Conservation (phyloP, 495 filamentous ascomycete species). For the Alectoria sarmentosa region DNA sequence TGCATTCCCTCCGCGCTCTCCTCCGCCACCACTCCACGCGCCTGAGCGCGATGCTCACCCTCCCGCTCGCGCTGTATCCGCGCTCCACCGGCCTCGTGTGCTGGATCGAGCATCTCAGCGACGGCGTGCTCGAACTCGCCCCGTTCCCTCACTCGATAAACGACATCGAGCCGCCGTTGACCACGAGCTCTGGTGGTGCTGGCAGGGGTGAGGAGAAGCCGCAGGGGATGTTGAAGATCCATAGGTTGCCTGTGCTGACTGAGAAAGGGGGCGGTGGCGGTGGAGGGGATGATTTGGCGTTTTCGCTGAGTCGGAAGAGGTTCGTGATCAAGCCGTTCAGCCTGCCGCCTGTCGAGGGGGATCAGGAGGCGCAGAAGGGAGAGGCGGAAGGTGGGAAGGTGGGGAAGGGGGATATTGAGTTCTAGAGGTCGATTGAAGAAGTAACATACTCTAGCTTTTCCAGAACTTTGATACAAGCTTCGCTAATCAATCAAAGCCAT, state of each 20-base stretch:
- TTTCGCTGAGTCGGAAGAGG: slow-evolving; percentile 74
- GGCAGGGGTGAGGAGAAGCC: slow-evolving; percentile 61
- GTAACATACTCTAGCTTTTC: background rate
- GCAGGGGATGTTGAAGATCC: slow-evolving; percentile 78
- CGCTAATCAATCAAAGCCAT: background rate
- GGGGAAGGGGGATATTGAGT: slow-evolving; percentile 55
- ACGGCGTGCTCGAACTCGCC: slow-evolving; percentile 82
- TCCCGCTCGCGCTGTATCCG: slow-evolving; percentile 76
- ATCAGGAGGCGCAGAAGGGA: slow-evolving; percentile 59
- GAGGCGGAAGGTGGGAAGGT: slow-evolving; percentile 40
- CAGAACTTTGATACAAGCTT: background rate
- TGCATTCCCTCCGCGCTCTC: slow-evolving; percentile 72
- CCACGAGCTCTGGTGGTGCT: slow-evolving; percentile 40
- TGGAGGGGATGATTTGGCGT: slow-evolving; percentile 81
- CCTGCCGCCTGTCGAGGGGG: slow-evolving; percentile 80
- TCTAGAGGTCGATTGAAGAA: slow-evolving; percentile 36
- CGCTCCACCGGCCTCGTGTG: slow-evolving; percentile 70
- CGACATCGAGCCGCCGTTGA: slow-evolving; percentile 44
- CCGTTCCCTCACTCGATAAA: slow-evolving; percentile 72
- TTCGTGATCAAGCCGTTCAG: slow-evolving; percentile 85
- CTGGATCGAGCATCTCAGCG: slow-evolving; percentile 80
- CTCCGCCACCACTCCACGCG: slow-evolving; percentile 57
- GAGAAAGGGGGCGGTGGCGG: slow-evolving; percentile 80
- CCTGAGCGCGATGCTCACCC: slow-evolving; percentile 66
- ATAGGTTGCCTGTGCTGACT: slow-evolving; percentile 74